Evolutionary conservation across 768 basidiomycete species (phyloP), one percentile per base, ranked within the genome.

Genomic region (Naganishia friedmannii): DNA sequence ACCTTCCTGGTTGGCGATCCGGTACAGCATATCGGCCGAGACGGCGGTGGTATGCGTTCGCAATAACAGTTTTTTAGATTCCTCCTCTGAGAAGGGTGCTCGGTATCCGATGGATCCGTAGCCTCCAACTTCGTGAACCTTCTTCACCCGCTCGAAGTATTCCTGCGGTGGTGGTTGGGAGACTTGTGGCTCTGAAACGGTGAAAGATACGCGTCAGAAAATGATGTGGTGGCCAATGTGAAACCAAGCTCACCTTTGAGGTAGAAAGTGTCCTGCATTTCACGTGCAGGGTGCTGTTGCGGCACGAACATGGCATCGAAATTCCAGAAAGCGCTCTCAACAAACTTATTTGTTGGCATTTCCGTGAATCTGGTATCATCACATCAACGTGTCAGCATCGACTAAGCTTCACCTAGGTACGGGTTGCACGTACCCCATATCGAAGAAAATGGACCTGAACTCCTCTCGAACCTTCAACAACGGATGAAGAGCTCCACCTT

Each of bases 261-360:
- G 82, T 97, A 99, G 86, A 99, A 99, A 6, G 96, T 99, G 77
- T 99, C 96, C 81, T 99, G 96, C 57, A 97, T 78, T 73, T 99
- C 96, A 77, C 96, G 88, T 15, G 96, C 96, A 8, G 96, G 96
- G 83, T 99, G 96, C 80, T 98, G 95, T 78, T 99, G 96, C 0
- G 96, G 96, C 0, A 99, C 96, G 81, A 95, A 99, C 73, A 99
- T 85, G 1, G 94, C 88, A 81, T 99, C 96, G 82, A 99, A 98
- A 80, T 93, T 96, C 96, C 96, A 99, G 86, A 98, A 99, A 42
- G 90, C 91, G 26, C 93, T 95, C 82, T 99, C 96, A 68, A 99
- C 93, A 80, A 92, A 99, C 67, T 89, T 88, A 60, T 88, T 88
- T 10, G 96, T 98, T 17, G 94, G 93, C 96, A 99, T 99, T 82